Percentiles rank a stretch among this genome's conserved stretches.
Conservation (phyloP, 2,329 filamentous ascomycete species). For the Colletotrichum sp. region DNA sequence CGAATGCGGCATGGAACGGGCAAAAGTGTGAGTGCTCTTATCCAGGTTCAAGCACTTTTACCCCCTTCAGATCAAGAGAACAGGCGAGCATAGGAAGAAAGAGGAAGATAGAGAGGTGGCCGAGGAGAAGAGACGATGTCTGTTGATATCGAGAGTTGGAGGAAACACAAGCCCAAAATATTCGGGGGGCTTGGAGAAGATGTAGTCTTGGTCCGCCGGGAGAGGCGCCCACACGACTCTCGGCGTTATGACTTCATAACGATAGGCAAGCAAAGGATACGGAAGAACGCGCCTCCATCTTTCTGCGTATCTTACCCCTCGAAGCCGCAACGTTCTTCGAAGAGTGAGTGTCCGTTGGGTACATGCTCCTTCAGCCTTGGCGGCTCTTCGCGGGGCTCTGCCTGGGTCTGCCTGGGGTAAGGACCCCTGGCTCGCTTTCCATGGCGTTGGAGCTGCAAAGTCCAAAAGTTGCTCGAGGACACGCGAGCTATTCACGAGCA, state of each 20-base stretch:
- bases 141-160: constrained; percentile 5
- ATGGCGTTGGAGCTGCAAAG: neutral
- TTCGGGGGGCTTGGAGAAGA: constrained; percentile 14
- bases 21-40: constrained; percentile 21
- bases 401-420: neutral
- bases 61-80: constrained; percentile 18
- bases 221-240: neutral
- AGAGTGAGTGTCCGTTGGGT: neutral
- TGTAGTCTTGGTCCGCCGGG: constrained; percentile 9
- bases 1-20: constrained; percentile 5
- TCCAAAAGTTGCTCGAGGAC: constrained; percentile 2
- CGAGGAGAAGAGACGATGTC: neutral
- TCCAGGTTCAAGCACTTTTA: constrained; percentile 21
- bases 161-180: neutral
- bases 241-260: constrained; percentile 24
- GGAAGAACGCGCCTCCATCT: neutral
- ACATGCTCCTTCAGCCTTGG: constrained; percentile 21
- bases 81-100: constrained; percentile 12
- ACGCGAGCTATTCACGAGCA: constrained; percentile 14
- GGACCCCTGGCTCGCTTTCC: neutral
- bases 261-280: neutral
- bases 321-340: neutral
- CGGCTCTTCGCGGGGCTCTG: constrained; percentile 18
- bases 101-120: neutral
- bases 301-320: neutral